Evolutionary conservation across 1,284 basidiomycete species (phyloP).

Genomic region (Naganishia sp.): DNA sequence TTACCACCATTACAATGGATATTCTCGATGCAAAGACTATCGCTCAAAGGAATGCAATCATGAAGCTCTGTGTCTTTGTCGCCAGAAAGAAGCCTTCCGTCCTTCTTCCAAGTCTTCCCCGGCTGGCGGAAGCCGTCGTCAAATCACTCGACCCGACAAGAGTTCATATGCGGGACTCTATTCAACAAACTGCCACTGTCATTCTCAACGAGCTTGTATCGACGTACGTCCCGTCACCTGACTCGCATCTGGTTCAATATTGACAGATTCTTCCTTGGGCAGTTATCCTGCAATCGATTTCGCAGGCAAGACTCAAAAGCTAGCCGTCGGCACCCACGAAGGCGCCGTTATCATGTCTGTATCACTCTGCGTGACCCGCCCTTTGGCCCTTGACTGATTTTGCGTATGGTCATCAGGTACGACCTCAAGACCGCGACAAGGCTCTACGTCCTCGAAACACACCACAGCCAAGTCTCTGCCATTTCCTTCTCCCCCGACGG

Average conservation of each 20-base stretch:
- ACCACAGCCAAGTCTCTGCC: conserved; percentile 73
- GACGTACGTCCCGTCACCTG: conserved; percentile 60
- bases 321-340: conserved; percentile 92
- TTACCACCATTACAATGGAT: conserved; percentile 89
- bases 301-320: conserved; percentile 76
- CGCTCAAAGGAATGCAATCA: conserved; percentile 80
- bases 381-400: not conserved
- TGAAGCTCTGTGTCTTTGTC: conserved; percentile 91
- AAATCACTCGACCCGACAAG: conserved; percentile 93
- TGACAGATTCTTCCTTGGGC: conserved; percentile 22
- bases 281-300: conserved; percentile 93
- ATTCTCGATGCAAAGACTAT: conserved; percentile 77
- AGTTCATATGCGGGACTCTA: conserved; percentile 77
- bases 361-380: too few relatives aligned
- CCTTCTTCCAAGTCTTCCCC: conserved; percentile 79
- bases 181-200: conserved; percentile 87
- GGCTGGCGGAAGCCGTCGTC: conserved; percentile 91
- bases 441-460: conserved; percentile 90
- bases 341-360: conserved; percentile 77
- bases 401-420: conserved; percentile 58
- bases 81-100: conserved; percentile 89
- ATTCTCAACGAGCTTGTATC: conserved; percentile 87
- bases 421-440: conserved; percentile 94
- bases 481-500: conserved; percentile 92
- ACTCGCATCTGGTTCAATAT: not conserved